Percentiles rank a stretch among this genome's conserved stretches.
Evolutionary conservation across 441 rosid species (phyloP).

Genomic region (Sinapis alba): DNA sequence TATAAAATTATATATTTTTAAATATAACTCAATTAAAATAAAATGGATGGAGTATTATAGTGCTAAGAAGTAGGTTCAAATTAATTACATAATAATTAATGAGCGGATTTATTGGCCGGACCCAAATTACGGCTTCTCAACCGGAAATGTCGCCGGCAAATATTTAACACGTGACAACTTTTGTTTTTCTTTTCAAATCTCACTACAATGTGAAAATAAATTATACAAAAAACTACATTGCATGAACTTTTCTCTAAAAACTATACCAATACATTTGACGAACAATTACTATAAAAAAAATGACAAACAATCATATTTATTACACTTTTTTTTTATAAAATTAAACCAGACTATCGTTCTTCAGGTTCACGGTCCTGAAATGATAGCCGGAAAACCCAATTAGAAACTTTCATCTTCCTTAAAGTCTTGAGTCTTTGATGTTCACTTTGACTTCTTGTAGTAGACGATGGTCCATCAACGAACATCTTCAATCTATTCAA

Average conservation of each 20-base stretch:
- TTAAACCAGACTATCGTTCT: conserved; percentile 73
- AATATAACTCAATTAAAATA: no score
- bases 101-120: conserved; percentile 30
- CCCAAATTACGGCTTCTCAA: conserved; percentile 25
- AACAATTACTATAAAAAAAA: conserved; percentile 31
- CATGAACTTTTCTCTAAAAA: neutral
- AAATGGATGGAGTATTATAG: no score
- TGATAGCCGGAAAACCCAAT: conserved; percentile 89
- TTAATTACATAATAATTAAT: conserved; percentile 18
- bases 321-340: neutral
- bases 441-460: conserved; percentile 36
- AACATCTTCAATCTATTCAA: conserved; percentile 63
- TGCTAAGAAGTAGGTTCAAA: conserved; percentile 16
- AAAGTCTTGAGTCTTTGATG: conserved; percentile 44
- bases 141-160: conserved; percentile 6
- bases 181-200: neutral
- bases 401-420: conserved; percentile 53
- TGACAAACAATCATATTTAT: neutral
- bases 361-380: conserved; percentile 59
- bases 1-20: no score
- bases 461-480: conserved; percentile 44
- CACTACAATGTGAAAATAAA: neutral
- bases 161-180: conserved; percentile 8
- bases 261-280: neutral
- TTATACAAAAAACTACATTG: neutral